These are phyloP conservation scores for Polytrichum formosum DNA, from an alignment of 225 moss, liverwort and hornwort genomes.

Conservation along the genomic window DNA sequence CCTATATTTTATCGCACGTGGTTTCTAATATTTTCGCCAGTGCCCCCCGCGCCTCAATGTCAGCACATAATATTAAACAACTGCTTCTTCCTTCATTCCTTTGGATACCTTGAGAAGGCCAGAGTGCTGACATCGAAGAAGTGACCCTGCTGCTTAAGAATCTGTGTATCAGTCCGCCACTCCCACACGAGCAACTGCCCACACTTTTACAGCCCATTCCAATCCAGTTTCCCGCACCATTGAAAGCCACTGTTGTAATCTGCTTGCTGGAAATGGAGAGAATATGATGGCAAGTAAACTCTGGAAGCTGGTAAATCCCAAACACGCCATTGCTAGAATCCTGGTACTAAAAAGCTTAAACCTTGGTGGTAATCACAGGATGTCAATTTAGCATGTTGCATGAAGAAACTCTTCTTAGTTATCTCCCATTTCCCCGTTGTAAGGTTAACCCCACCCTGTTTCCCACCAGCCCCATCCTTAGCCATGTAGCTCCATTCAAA, in stretches of 20 bases:
- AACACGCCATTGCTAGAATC: slow-evolving; percentile 90
- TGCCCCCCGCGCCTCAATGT: too few relatives aligned
- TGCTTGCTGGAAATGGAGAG: slow-evolving; percentile 83
- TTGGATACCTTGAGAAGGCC: slow-evolving; percentile 88
- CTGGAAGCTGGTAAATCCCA: slow-evolving; percentile 94
- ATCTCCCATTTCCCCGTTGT: slow-evolving; percentile 73
- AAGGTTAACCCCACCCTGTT: slow-evolving; percentile 31
- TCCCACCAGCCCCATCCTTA: slow-evolving; percentile 17
- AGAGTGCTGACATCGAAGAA: slow-evolving; percentile 95
- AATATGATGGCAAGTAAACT: slow-evolving; percentile 83
- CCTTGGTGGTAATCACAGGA: slow-evolving; percentile 77
- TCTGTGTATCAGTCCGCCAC: slow-evolving; percentile 92
- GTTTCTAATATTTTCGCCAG: too few relatives aligned
- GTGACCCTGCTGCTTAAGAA: slow-evolving; percentile 98
- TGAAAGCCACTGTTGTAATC: slow-evolving; percentile 74
- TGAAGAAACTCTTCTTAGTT: slow-evolving; percentile 72
- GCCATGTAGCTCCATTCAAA: slow-evolving; percentile 75
- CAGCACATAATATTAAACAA: too few relatives aligned
- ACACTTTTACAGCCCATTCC: slow-evolving; percentile 88
- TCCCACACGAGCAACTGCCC: slow-evolving; percentile 98
- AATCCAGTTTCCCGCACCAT: slow-evolving; percentile 85
- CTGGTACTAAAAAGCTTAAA: slow-evolving; percentile 70
- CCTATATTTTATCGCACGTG: too few relatives aligned
- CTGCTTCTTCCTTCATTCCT: too few relatives aligned
- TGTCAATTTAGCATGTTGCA: slow-evolving; percentile 62